These are phyloP conservation scores for Tolypocladium tropicale DNA, from an alignment of 2,329 filamentous ascomycete genomes.

Conservation along the genomic window DNA sequence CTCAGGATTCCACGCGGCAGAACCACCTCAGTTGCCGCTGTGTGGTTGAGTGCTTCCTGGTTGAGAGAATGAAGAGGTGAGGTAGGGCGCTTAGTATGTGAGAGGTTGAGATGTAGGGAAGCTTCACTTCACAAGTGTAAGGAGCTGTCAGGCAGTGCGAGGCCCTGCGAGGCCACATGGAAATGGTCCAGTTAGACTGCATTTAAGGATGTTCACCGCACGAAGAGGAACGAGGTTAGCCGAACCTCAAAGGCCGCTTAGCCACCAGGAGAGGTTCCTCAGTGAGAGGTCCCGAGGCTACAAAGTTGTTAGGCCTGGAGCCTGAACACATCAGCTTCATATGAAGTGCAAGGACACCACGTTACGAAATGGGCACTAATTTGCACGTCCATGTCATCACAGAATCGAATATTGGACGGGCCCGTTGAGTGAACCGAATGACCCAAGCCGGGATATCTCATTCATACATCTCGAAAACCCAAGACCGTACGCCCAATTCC, in stretches of 20 bases:
- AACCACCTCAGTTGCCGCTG: too few relatives aligned
- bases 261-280: neutral
- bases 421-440: constrained; percentile 25
- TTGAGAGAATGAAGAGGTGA: neutral
- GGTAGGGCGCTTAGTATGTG: neutral
- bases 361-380: neutral
- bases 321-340: too few relatives aligned
- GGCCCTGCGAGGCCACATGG: neutral
- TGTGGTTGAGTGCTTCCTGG: too few relatives aligned
- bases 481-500: constrained; percentile 29
- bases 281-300: too few relatives aligned
- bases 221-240: neutral
- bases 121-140: neutral
- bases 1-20: too few relatives aligned
- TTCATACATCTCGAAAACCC: constrained; percentile 29
- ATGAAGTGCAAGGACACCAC: too few relatives aligned
- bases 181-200: neutral
- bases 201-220: neutral
- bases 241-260: neutral
- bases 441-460: constrained; percentile 27
- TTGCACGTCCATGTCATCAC: neutral
- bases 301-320: too few relatives aligned
- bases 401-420: constrained; percentile 11
- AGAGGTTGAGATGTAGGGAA: neutral
- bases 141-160: neutral